These are phyloP conservation scores for Tetraselmis chui DNA, from an alignment of 139 green algal species.

Conservation along the genomic window DNA sequence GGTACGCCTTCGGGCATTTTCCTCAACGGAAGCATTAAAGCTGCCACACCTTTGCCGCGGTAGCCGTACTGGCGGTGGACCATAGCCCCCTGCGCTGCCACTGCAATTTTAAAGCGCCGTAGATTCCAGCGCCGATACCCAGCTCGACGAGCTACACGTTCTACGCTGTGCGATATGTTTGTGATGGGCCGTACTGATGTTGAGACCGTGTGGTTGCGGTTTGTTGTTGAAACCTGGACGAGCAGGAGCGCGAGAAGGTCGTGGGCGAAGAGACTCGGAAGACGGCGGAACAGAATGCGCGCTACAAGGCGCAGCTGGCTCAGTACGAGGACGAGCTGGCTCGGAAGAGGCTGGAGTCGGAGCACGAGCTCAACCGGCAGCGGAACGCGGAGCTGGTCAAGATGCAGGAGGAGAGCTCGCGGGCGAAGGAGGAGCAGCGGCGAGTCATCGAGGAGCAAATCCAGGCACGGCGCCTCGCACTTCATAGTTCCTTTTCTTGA, in stretches of 20 bases:
- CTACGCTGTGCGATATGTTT: too few species aligned
- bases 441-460: conserved; percentile 71
- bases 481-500: too few species aligned
- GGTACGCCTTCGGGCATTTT: neutral
- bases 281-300: conserved; percentile 71
- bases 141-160: too few species aligned
- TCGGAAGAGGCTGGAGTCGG: conserved; percentile 52
- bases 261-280: conserved; percentile 84
- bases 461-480: too few species aligned
- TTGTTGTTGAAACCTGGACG: too few species aligned
- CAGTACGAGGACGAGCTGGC: conserved; percentile 62
- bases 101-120: neutral
- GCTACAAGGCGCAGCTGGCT: conserved; percentile 78
- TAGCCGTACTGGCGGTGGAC: neutral
- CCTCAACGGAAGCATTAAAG: neutral
- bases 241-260: conserved; percentile 77
- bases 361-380: conserved; percentile 72
- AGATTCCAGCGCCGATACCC: too few species aligned
- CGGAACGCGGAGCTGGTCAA: conserved; percentile 74
- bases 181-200: too few species aligned
- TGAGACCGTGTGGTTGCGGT: too few species aligned
- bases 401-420: conserved; percentile 60
- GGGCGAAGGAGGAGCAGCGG: conserved; percentile 67
- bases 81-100: neutral
- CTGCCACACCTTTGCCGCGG: neutral